Evolutionary conservation across 2,329 filamentous ascomycete species (phyloP), one percentile per base, ranked within the genome.

Genomic region (Dryadomyces quercus-mongolicae): DNA sequence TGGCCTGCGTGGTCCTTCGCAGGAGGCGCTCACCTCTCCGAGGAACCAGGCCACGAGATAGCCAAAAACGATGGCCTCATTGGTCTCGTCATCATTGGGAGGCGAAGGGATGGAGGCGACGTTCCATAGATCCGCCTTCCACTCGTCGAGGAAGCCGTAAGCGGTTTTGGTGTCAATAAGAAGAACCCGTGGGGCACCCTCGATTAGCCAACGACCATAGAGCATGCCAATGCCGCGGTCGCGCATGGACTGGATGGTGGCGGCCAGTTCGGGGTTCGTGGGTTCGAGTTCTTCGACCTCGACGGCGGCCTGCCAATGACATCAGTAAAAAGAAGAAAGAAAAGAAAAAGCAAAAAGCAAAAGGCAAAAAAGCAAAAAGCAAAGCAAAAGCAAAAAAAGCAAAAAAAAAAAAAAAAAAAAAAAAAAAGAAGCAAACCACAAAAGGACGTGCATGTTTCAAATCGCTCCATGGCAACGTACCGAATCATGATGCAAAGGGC

Each of bases 11-110:
- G 7, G 7, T 38, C 13, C 13, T 38, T 40, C 15, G 2, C 15
- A 12, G 46, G 20, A 46, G 31, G 42, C 12, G 50, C 77, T 64
- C 74, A 95, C 91, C 82, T 97, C 93, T 72, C 93, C 93, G 60
- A 98, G 74, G 70, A 97, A 97, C 93, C 93, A 98, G 36, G 93
- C 91, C 47, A 97, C 89, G 56, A 98, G 73, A 67, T 98, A 98
- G 52, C 93, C 93, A 73, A 97, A 97, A 45, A 97, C 88, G 66
- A 97, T 93, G 44, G 93, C 86, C 71, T 97, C 93, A 66, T 96
- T 97, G 54, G 93, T 96, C 75, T 98, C 93, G 52, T 91, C 85
- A 65, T 98, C 93, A 59, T 83, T 83, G 8, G 88, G 85, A 12
- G 93, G 93, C 15, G 90, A 89, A n/a, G 93, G 93, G 63, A 98